phyloP scores from a whole-genome alignment of 331 rosid genomes.

The Pyrus hybrid region DNA sequence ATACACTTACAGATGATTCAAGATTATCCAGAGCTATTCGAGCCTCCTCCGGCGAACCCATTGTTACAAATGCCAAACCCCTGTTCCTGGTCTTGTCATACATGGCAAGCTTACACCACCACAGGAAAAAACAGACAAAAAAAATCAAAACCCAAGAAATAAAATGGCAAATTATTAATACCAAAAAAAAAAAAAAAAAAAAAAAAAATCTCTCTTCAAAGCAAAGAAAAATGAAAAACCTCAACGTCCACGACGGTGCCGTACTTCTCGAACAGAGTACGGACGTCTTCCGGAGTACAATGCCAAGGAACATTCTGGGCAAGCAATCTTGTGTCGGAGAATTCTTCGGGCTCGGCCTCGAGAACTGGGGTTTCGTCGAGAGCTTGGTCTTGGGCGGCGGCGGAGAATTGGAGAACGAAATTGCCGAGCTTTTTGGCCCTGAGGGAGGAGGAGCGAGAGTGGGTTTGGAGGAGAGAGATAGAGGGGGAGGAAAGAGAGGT shows the following conservation, averaged over 20 bases:
- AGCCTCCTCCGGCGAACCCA: slow-evolving; percentile 88
- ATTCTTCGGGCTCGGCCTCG: slow-evolving; percentile 31
- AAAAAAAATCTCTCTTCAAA: background rate
- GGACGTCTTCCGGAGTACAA: slow-evolving; percentile 80
- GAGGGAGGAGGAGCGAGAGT: slow-evolving; percentile 5
- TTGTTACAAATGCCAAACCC: slow-evolving; percentile 90
- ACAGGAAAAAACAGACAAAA: background rate
- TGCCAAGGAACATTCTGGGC: slow-evolving; percentile 93
- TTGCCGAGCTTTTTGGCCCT: slow-evolving; percentile 18
- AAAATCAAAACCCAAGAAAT: background rate
- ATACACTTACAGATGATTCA: slow-evolving; percentile 69
- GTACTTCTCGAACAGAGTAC: slow-evolving; percentile 59
- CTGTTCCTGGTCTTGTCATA: slow-evolving; percentile 65
- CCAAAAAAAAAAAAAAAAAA: background rate
- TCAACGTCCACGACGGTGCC: slow-evolving; percentile 68
- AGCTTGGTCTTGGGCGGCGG: slow-evolving; percentile 43
- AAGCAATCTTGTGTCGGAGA: slow-evolving; percentile 50
- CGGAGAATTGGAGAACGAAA: slow-evolving; percentile 25
- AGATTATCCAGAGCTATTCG: slow-evolving; percentile 51
- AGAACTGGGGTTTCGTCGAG: slow-evolving; percentile 9
- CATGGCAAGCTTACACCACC: slow-evolving; percentile 61
- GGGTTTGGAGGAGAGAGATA: slow-evolving; percentile 7
- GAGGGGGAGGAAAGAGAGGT: slow-evolving; percentile 20
- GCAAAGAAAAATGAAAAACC: too few relatives aligned
- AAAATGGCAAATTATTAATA: background rate